Conservation (phyloP, 441 rosid genomes). For the Aquilaria agallochum region DNA sequence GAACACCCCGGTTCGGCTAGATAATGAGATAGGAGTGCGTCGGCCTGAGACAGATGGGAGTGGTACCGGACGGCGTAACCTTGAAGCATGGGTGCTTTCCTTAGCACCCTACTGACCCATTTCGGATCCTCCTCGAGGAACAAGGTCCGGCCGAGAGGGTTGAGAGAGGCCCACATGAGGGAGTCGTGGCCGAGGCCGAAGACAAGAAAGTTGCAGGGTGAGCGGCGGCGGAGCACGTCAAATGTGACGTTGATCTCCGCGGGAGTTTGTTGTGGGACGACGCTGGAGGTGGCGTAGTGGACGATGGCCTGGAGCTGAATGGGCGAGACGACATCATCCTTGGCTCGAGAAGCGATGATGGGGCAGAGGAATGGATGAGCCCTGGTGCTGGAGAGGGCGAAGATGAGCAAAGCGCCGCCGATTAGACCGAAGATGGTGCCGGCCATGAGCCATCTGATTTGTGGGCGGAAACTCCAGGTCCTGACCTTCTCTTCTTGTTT, state of each 20-base stretch:
- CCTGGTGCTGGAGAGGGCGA: constrained; percentile 33
- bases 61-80: constrained; percentile 58
- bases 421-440: constrained; percentile 37
- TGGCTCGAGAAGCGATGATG: constrained; percentile 19
- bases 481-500: constrained; percentile 21
- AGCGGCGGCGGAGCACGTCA: constrained; percentile 41
- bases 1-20: constrained; percentile 40
- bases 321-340: constrained; percentile 33
- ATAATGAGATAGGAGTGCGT: constrained; percentile 39
- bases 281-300: constrained; percentile 75
- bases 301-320: constrained; percentile 65
- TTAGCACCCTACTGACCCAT: constrained; percentile 55
- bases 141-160: constrained; percentile 66
- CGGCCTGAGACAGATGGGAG: constrained; percentile 56
- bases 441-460: constrained; percentile 31
- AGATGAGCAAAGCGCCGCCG: constrained; percentile 35
- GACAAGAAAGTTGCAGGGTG: constrained; percentile 75
- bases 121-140: constrained; percentile 79
- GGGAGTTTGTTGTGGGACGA: constrained; percentile 56
- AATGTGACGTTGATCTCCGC: constrained; percentile 52
- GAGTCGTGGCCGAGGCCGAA: constrained; percentile 82
- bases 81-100: constrained; percentile 38
- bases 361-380: constrained; percentile 43
- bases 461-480: constrained; percentile 23
- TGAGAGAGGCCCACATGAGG: constrained; percentile 77